phyloP scores from a whole-genome alignment of 2,329 filamentous ascomycete species.

The Fusarium sp. region DNA sequence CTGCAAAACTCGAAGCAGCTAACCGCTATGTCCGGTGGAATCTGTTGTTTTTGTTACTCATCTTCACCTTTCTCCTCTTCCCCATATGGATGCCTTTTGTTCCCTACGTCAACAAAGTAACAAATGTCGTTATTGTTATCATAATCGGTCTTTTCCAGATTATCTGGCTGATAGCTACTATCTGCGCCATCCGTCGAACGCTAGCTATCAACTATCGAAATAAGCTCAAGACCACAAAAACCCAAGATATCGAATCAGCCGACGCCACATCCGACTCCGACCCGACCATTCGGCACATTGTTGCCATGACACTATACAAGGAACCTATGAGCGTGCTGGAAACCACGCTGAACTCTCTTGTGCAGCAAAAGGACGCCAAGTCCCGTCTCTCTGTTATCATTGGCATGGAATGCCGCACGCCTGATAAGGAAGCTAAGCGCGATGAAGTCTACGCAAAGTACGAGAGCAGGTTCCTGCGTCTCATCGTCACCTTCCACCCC shows the following conservation, averaged over 20 bases:
- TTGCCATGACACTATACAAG: constrained; percentile 38
- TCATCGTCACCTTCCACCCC: constrained; percentile 35
- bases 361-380: constrained; percentile 22
- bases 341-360: constrained; percentile 32
- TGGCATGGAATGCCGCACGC: constrained; percentile 33
- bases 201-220: constrained; percentile 30
- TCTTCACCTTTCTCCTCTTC: constrained; percentile 33
- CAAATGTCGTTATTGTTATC: constrained; percentile 28
- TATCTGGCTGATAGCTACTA: constrained; percentile 31
- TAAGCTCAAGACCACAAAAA: constrained; percentile 11
- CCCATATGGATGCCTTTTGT: constrained; percentile 34
- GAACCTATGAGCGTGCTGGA: constrained; percentile 34
- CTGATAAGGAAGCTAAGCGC: constrained; percentile 28
- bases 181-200: constrained; percentile 38
- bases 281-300: constrained; percentile 30
- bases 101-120: constrained; percentile 30
- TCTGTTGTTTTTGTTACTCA: constrained; percentile 20
- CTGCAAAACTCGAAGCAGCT: constrained; percentile 32
- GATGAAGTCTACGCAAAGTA: constrained; percentile 32
- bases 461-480: constrained; percentile 26
- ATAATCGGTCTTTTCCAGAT: constrained; percentile 32
- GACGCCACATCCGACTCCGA: neutral
- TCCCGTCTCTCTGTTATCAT: constrained; percentile 23
- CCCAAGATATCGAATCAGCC: constrained; percentile 25
- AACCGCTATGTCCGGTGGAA: constrained; percentile 39